Evolutionary conservation across 345 rosid species (phyloP).

Genomic region (Brassica rapa): DNA sequence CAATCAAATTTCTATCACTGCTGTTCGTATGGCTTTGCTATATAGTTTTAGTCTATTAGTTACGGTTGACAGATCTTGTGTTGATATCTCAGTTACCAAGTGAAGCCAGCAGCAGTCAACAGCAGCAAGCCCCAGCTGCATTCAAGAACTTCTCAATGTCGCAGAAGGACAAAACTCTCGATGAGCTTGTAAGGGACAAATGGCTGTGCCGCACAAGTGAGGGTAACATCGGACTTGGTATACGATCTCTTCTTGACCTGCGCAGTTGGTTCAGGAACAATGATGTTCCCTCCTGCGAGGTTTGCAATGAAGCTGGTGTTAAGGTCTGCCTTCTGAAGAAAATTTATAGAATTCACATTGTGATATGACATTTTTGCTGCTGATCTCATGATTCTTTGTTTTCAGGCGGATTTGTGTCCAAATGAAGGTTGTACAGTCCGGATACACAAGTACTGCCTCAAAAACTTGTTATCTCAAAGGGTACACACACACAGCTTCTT

Average conservation of each 20-base stretch:
- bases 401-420: slow-evolving; percentile 75
- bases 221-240: slow-evolving; percentile 73
- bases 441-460: slow-evolving; percentile 82
- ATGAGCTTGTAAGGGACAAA: slow-evolving; percentile 65
- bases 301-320: slow-evolving; percentile 88
- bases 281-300: slow-evolving; percentile 76
- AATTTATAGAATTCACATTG: neutral
- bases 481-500: slow-evolving; percentile 37
- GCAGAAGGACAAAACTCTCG: slow-evolving; percentile 80
- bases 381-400: slow-evolving; percentile 13
- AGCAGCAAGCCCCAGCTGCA: slow-evolving; percentile 58
- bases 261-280: slow-evolving; percentile 76
- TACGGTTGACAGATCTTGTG: slow-evolving; percentile 16
- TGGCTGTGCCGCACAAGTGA: slow-evolving; percentile 72
- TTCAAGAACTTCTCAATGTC: slow-evolving; percentile 76
- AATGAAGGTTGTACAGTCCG: slow-evolving; percentile 62
- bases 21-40: neutral
- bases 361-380: neutral
- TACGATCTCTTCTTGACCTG: slow-evolving; percentile 80
- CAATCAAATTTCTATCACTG: neutral
- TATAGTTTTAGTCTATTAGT: neutral
- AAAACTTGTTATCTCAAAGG: slow-evolving; percentile 54
- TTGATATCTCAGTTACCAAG: slow-evolving; percentile 45
- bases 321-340: slow-evolving; percentile 55
- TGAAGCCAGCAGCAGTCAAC: slow-evolving; percentile 43